Evolutionary conservation across 306 rosid genomes (phyloP), one percentile per base, ranked within the genome.

Genomic region (Adenanthera pavonina): DNA sequence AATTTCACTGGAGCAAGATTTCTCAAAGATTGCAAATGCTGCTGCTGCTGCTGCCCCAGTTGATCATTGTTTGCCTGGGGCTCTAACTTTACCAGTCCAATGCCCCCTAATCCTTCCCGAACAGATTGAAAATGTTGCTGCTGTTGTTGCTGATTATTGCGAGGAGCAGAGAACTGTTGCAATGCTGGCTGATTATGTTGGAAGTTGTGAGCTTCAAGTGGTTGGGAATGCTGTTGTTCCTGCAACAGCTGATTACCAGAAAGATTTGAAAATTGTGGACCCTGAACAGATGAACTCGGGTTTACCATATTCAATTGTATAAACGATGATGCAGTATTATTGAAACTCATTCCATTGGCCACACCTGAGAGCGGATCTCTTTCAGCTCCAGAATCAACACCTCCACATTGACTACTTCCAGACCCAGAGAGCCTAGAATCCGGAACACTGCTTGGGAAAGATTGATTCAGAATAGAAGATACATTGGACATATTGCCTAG

Each of bases 151-250:
- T 86, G 95, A 16, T 88, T 36, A 44, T 67, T 91, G 82, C 80
- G 84, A 61, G 97, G 83, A 74, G 90, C 59, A 44, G 97, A 86
- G 84, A 91, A 91, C 87, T 91, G 97, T 80, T 92, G 96, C 87
- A 90, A 88, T 64, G 95, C 78, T 84, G 79, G 97, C 79, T 90
- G 98, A 84, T 83, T 53, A 65, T 90, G 98, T 81, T 90, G 98
- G 84, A 91, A 92, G 78, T 84, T 86, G 74, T 87, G 97, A 65
- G 86, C 40, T 33, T 92, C 98, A 35, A 86, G 92, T 62, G 91
- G 97, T 71, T 92, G 98, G 7, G 94, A 83, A 75, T 92, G 94
- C 52, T 88, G 98, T 75, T 90, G 97, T 83, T 92, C 98, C 33
- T 88, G 48, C 82, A 92, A 72, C 78, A 95, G 51, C 88, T 91